Conservation (phyloP, 108 stramenopile species). For the Ochromonas danica region DNA sequence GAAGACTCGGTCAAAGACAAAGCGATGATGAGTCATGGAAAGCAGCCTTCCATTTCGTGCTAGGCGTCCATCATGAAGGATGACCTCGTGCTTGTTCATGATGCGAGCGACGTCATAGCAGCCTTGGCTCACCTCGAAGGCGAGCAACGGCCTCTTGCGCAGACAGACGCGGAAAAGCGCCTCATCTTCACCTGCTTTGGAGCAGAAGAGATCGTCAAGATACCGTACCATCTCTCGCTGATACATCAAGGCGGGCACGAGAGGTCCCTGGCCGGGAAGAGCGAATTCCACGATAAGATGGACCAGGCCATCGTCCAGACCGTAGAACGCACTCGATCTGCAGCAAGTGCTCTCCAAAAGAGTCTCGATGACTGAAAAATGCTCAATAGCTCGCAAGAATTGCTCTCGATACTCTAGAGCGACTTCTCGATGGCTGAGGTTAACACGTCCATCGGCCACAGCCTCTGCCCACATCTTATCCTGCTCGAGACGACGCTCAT, state of each 20-base stretch:
- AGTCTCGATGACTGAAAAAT: not conserved
- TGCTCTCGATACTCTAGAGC: not conserved
- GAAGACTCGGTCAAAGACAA: constrained; percentile 8
- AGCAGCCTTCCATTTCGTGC: not conserved
- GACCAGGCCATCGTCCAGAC: not conserved
- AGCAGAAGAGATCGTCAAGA: too few species aligned
- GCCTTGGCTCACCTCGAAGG: not conserved
- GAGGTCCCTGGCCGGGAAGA: constrained; percentile 1
- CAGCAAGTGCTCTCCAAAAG: not conserved
- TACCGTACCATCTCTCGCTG: not conserved
- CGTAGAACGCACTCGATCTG: not conserved
- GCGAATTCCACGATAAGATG: constrained; percentile 11
- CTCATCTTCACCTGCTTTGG: too few species aligned
- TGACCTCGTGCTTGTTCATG: not conserved
- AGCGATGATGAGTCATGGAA: not conserved
- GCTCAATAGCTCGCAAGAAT: not conserved
- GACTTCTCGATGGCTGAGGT: constrained; percentile 22
- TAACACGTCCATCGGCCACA: constrained; percentile 4
- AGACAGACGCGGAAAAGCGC: not conserved
- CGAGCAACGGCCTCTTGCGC: constrained; percentile 23
- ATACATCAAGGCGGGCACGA: not conserved
- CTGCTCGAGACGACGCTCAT: not conserved
- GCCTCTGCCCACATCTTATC: constrained; percentile 9
- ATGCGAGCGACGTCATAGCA: constrained; percentile 5
- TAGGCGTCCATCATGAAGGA: constrained; percentile 21